Base-by-base conservation (phyloP, 768 basidiomycete species). In the Tricholoma hemisulphureum region DNA sequence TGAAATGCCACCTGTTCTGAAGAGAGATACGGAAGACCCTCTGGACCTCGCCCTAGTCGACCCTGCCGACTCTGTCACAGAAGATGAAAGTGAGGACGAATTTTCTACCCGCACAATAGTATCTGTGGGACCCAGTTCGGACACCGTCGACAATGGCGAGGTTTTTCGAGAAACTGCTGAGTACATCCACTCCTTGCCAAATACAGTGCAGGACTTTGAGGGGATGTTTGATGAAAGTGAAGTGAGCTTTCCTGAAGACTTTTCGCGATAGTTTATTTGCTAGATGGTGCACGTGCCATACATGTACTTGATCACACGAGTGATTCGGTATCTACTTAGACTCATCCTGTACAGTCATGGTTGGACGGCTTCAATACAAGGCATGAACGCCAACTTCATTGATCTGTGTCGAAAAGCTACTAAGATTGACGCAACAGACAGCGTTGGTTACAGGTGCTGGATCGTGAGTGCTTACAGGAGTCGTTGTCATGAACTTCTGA, bases 361-460 rank as follows among this genome's bases (percentile, higher is more conserved):
- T 82, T 53, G 85, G 84, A 56, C 85, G 88, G 66, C 82, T 91
- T 65, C 79, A 83, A 67, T 66, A 88, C 75, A 89, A 83, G 75
- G 89, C 83, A 58, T 58, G 69, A 61, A 24, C 52, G 29, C 39
- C 13, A 20, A 31, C 45, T 18, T 46, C 11, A 6, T 11, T 57
- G 16, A 16, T 46, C 49, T 49, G 58, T 14, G 46, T 51, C 14
- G 21, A 34, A n/a, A 3, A 52, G 46, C 57, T 26, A 24, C 26
- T 37, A 20, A 43, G 31, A 37, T 43, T 18, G 53, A 32, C 32
- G 49, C 35, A 37, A 52, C 64, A 90, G 85, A 85, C 83, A 56
- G 89, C 89, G 41, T 77, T 96, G 62, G 77, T 96, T 71, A 96
- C 94, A 24, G 94, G 94, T 58, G 94, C 87, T 46, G 94, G 87